Base-by-base conservation (phyloP, 106 monocot species). In the Dendrobium nobile region DNA sequence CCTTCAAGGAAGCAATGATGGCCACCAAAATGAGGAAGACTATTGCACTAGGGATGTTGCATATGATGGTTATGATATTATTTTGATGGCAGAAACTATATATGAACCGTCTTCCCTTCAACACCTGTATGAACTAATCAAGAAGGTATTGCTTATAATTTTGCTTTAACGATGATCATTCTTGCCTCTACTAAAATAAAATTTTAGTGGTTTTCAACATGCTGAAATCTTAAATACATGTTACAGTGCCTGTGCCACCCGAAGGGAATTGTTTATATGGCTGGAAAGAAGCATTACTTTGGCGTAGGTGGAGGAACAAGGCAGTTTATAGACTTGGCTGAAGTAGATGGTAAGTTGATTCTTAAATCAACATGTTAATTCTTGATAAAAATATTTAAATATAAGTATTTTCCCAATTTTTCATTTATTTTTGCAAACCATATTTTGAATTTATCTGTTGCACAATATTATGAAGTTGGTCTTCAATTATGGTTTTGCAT, bases 201-300 rank as follows among this genome's bases (percentile, higher is more conserved):
- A 9, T 70, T 1, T 41, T 17, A 67, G 65, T 42, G 11, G 37
- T 76, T n/a, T 76, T 76, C 3, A 47, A 10, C 26, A 47, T 48
- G 10, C 13, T 76, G 47, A 43, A 19, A n/a, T 54, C 7, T 54
- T 42, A 47, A 72, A 28, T 81, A 44, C 79, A 17, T 83, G 20
- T 73, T 82, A 44, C 85, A 97, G 98, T 91, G 91, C 75, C 17
- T 98, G 75, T 22, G 54, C 42, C 81, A 40, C 18, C 81, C 88
- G 67, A 54, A 78, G 68, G 94, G 97, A 82, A 87, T 89, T 54
- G 85, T 91, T 74, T 98, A 95, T 83, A 78, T 98, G 89, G 95
- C 98, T 42, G 95, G 92, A 80, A 98, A 98, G 87, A 98, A 98
- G 81, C 91, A 98, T 79, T 98, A 98, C 76, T 98, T 95, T 87